Base-by-base conservation (phyloP, 495 filamentous ascomycete species). In the Patellaria atrata region DNA sequence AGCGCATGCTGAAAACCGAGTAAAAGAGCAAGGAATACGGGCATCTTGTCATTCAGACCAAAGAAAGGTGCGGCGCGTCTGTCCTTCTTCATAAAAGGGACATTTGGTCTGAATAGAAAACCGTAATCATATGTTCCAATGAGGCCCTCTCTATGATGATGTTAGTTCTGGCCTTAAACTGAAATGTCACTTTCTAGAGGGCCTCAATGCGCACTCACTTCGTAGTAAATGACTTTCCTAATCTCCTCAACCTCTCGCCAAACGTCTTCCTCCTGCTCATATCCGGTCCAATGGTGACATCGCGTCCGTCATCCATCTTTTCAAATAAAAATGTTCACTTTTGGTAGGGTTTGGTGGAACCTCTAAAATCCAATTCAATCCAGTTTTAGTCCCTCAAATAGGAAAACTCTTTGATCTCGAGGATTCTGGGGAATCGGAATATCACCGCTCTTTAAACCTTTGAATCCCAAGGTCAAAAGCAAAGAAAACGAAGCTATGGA, bases 111-210 rank as follows among this genome's bases (percentile, higher is more conserved):
- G 57, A 84, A 84, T 12, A 79, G 61, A 53, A 71, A 73, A 28
- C 58, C 74, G 70, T 93, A 93, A 61, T 93, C 82, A 53, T 93
- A 94, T 43, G 74, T 63, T 21, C 85, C 85, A 40, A 94, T 53
- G 19, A 93, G 64, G 6, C 85, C 84, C 1, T 84, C 73, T 35
- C 63, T 75, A 24, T 4, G 9, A 15, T 14, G n/a, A 3, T 31
- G 31, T 44, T 19, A 43, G 41, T 31, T 5, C 37, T 7, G 22
- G 28, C n/a, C 10, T 12, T 36, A 22, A 33, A 31, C 10, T 27
- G 22, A 12, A 20, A 10, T 9, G 11, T 24, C 23, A 18, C 3
- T 28, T 8, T 21, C 16, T n/a, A 16, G 22, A 19, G 30, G 17
- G 14, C 3, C 20, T 3, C 17, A 21, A 37, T n/a, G n/a, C n/a